Conservation (phyloP, 352 stramenopile genomes). For the Globisporangium emineosum region DNA sequence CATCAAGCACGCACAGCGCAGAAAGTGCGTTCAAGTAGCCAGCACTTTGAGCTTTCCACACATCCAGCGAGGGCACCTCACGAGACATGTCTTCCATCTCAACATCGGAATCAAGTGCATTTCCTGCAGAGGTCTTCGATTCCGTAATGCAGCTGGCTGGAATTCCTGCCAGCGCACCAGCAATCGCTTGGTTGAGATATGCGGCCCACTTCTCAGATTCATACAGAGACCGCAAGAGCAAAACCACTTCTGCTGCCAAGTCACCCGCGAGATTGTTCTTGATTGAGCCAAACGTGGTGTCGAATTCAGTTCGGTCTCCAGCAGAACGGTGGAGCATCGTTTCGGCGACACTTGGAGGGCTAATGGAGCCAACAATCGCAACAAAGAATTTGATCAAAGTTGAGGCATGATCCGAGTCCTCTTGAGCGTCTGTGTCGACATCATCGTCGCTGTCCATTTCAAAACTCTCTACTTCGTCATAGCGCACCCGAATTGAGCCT, state of each 20-base stretch:
- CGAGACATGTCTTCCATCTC: slow-evolving; percentile 83
- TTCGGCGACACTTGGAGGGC: slow-evolving; percentile 65
- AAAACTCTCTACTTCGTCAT: slow-evolving; percentile 68
- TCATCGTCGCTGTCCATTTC: slow-evolving; percentile 86
- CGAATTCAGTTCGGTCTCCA: slow-evolving; percentile 3
- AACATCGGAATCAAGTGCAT: slow-evolving; percentile 60
- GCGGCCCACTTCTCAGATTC: slow-evolving; percentile 68
- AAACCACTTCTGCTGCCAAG: slow-evolving; percentile 68
- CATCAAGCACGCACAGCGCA: slow-evolving; percentile 77
- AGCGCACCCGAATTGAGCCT: slow-evolving; percentile 50
- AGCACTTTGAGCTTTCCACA: slow-evolving; percentile 47
- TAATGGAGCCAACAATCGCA: slow-evolving; percentile 65
- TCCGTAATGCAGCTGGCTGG: slow-evolving; percentile 44
- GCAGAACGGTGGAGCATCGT: slow-evolving; percentile 40
- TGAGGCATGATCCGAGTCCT: slow-evolving; percentile 51
- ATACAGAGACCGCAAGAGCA: slow-evolving; percentile 82
- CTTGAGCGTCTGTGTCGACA: slow-evolving; percentile 49
- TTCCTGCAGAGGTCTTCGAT: slow-evolving; percentile 9
- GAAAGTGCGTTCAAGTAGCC: slow-evolving; percentile 67
- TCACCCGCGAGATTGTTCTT: slow-evolving; percentile 38
- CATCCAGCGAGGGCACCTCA: slow-evolving; percentile 48
- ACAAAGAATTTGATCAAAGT: slow-evolving; percentile 78
- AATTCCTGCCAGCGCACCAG: slow-evolving; percentile 48
- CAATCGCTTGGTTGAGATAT: slow-evolving; percentile 64
- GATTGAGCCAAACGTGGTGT: slow-evolving; percentile 2